Conservation (phyloP, 306 rosid genomes). For the Rosa lucieae region DNA sequence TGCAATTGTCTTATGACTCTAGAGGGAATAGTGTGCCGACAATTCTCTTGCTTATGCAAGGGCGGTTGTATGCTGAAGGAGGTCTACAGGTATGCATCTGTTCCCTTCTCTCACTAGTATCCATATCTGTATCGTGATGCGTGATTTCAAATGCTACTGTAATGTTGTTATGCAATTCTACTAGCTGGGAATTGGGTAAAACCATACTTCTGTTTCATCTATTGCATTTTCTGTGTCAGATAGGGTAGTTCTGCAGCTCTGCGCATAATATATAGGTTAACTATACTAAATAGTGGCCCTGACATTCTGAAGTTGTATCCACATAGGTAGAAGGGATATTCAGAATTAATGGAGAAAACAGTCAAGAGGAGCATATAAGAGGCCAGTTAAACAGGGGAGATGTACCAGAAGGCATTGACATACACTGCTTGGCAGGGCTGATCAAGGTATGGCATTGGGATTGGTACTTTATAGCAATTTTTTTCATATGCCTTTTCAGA, state of each 20-base stretch:
- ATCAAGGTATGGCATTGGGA: too few species aligned
- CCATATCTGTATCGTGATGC: neutral
- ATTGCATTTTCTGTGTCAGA: neutral
- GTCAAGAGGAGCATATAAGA: too few species aligned
- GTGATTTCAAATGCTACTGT: neutral
- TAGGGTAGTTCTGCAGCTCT: neutral
- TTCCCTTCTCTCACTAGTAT: conserved; percentile 5
- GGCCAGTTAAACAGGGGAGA: too few species aligned
- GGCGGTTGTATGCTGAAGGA: conserved; percentile 67
- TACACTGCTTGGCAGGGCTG: too few species aligned
- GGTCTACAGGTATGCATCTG: conserved; percentile 65
- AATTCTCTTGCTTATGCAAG: conserved; percentile 85
- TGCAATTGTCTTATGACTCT: conserved; percentile 81
- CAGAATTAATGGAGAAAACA: too few species aligned
- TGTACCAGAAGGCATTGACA: too few species aligned
- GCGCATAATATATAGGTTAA: neutral
- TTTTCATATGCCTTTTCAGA: too few species aligned
- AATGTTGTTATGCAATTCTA: neutral
- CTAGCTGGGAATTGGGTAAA: conserved; percentile 2
- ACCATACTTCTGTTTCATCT: neutral
- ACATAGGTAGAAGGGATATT: too few species aligned
- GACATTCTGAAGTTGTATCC: conserved; percentile 5
- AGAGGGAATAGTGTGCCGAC: conserved; percentile 96
- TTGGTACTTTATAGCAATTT: too few species aligned
- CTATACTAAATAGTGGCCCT: neutral